These are phyloP conservation scores for Scutellaria minor DNA, from an alignment of 257 asterid species.

Conservation along the genomic window DNA sequence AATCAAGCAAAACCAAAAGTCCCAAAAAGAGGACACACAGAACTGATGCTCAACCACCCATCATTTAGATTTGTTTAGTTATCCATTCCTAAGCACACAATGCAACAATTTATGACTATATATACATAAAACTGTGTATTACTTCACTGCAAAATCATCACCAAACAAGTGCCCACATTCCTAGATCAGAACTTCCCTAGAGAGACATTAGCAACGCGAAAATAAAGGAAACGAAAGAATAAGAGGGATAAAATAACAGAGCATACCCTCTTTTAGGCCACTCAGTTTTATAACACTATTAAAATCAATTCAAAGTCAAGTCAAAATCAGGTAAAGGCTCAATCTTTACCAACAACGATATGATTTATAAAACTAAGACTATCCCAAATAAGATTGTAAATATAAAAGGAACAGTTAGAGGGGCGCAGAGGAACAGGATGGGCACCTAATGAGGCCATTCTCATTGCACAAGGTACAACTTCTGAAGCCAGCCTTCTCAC, in stretches of 20 bases:
- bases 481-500: conserved; percentile 77
- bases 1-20: conserved; percentile 4
- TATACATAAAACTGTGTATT: background rate
- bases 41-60: background rate
- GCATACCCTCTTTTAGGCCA: conserved; percentile 22
- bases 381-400: conserved; percentile 2
- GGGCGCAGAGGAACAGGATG: conserved; percentile 68
- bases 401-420: conserved; percentile 10
- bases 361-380: conserved; percentile 30
- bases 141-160: conserved; percentile 4
- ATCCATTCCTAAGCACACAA: background rate
- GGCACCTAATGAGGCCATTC: conserved; percentile 94
- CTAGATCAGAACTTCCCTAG: background rate
- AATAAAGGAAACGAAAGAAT: background rate
- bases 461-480: conserved; percentile 81
- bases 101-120: conserved; percentile 1
- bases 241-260: background rate
- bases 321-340: conserved; percentile 37
- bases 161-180: conserved; percentile 3
- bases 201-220: conserved; percentile 4
- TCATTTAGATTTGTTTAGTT: background rate
- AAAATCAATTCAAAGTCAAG: conserved; percentile 16
- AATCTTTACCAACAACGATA: conserved; percentile 23
- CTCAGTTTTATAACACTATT: conserved; percentile 18
- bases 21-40: background rate